Percentiles rank a stretch among this genome's conserved stretches.
These are phyloP conservation scores for Emericellopsis terricola DNA, from an alignment of 495 filamentous ascomycete species.

Conservation along the genomic window DNA sequence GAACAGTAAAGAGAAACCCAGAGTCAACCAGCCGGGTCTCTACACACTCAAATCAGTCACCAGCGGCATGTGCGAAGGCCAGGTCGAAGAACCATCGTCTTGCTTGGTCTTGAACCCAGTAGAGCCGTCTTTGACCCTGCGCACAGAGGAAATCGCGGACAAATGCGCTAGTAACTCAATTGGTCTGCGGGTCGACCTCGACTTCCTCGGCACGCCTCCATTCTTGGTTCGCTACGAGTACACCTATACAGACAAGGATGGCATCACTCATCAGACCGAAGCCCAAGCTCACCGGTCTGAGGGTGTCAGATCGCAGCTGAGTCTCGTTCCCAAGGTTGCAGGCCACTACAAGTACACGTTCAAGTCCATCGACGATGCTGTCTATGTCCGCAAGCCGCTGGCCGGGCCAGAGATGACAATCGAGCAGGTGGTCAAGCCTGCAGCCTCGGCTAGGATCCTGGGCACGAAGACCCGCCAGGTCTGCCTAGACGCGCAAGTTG, in stretches of 20 bases:
- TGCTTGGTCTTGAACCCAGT: slow-evolving; percentile 82
- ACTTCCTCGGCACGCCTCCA: slow-evolving; percentile 77
- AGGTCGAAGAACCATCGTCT: slow-evolving; percentile 79
- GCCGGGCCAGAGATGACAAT: slow-evolving; percentile 34
- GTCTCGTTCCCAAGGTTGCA: slow-evolving; percentile 63
- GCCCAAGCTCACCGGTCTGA: slow-evolving; percentile 33
- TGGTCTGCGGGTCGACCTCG: slow-evolving; percentile 69
- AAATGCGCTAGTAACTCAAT: slow-evolving; percentile 89
- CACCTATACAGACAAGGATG: no score
- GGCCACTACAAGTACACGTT: slow-evolving; percentile 82
- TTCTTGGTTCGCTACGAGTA: slow-evolving; percentile 66
- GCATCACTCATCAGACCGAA: slow-evolving; percentile 38
- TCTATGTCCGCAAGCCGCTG: slow-evolving; percentile 50
- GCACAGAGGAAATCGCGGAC: slow-evolving; percentile 65
- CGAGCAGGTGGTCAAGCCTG: slow-evolving; percentile 83
- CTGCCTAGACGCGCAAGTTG: slow-evolving; percentile 67
- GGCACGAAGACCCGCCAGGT: slow-evolving; percentile 34
- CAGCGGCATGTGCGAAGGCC: slow-evolving; percentile 66
- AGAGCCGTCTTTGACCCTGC: slow-evolving; percentile 58
- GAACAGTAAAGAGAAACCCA: slow-evolving; percentile 26
- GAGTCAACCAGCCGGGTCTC: slow-evolving; percentile 60
- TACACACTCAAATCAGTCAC: slow-evolving; percentile 66
- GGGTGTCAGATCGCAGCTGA: slow-evolving; percentile 57
- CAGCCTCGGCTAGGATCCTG: slow-evolving; percentile 61
- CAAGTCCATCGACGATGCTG: slow-evolving; percentile 54